phyloP scores from a whole-genome alignment of 192 early-diverging fungal genomes.

The Coemansia sp. region DNA sequence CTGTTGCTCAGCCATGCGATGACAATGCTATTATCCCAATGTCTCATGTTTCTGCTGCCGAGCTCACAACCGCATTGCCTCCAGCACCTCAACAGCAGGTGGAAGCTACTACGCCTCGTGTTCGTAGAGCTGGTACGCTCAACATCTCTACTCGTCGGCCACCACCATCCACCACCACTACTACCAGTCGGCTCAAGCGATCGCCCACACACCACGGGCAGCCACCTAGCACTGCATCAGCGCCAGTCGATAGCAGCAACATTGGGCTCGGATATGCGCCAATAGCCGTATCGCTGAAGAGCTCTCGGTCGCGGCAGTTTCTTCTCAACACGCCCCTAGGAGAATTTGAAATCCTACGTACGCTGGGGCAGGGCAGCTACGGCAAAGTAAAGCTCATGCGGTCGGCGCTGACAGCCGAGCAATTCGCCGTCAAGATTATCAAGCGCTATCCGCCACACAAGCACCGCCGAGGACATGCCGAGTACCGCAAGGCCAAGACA shows the following conservation, averaged over 20 bases:
- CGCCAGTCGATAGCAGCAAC: not conserved
- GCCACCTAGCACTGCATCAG: not conserved
- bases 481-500: conserved; percentile 51
- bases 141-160: not conserved
- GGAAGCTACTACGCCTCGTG: not conserved
- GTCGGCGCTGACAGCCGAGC: conserved; percentile 49
- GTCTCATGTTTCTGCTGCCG: not conserved
- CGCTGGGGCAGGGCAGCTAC: conserved; percentile 59
- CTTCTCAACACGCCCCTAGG: conserved; percentile 58
- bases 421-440: conserved; percentile 60
- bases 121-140: conserved; percentile 5
- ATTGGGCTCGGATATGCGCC: conserved; percentile 16
- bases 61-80: not conserved
- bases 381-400: conserved; percentile 60
- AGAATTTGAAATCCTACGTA: conserved; percentile 48
- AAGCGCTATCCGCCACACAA: conserved; percentile 52
- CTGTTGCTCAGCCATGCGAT: not conserved
- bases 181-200: not conserved
- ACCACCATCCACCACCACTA: conserved; percentile 1
- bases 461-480: conserved; percentile 33
- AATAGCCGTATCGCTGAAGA: conserved; percentile 50
- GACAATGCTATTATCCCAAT: not conserved
- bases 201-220: not conserved
- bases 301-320: conserved; percentile 44
- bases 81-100: not conserved